Percentiles rank a stretch among this genome's conserved stretches.
phyloP scores from a whole-genome alignment of 2,329 filamentous ascomycete species.

The Colletotrichum sp. region DNA sequence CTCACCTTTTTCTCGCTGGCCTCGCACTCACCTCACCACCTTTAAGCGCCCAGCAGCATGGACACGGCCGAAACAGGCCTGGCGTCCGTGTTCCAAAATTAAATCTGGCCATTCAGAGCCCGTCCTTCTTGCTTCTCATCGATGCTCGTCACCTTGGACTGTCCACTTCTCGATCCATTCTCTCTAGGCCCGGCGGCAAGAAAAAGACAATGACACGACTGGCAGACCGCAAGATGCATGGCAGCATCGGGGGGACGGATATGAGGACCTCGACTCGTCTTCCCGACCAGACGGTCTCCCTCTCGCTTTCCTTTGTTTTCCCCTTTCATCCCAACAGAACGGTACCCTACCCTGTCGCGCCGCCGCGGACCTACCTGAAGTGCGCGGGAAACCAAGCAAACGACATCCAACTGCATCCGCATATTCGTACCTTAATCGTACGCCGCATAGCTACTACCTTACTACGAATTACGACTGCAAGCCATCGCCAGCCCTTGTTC shows the following conservation, averaged over 20 bases:
- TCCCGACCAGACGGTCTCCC: background rate
- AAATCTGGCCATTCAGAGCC: slow-evolving; percentile 6
- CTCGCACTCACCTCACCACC: background rate
- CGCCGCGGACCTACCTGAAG: background rate
- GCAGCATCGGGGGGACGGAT: background rate
- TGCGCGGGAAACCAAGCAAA: background rate
- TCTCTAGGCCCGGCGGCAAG: slow-evolving; percentile 8
- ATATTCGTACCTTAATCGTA: background rate
- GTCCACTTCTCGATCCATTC: slow-evolving; percentile 11
- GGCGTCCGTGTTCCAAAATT: slow-evolving; percentile 17
- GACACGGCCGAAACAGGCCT: slow-evolving; percentile 10
- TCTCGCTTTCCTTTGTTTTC: slow-evolving; percentile 3
- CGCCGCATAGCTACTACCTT: background rate
- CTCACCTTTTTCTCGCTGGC: background rate
- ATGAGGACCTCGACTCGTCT: slow-evolving; percentile 5
- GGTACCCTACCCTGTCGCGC: slow-evolving; percentile 4
- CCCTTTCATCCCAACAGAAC: slow-evolving; percentile 3
- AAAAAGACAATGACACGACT: background rate
- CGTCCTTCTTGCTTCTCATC: background rate
- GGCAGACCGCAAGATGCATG: slow-evolving; percentile 4
- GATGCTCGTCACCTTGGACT: slow-evolving; percentile 8
- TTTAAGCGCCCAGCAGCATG: slow-evolving; percentile 19
- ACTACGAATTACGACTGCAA: background rate
- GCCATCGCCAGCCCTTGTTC: background rate
- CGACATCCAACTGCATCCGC: background rate